Evolutionary conservation across 176 grass and related monocot genomes (phyloP).

Genomic region (Puya raimondii): DNA sequence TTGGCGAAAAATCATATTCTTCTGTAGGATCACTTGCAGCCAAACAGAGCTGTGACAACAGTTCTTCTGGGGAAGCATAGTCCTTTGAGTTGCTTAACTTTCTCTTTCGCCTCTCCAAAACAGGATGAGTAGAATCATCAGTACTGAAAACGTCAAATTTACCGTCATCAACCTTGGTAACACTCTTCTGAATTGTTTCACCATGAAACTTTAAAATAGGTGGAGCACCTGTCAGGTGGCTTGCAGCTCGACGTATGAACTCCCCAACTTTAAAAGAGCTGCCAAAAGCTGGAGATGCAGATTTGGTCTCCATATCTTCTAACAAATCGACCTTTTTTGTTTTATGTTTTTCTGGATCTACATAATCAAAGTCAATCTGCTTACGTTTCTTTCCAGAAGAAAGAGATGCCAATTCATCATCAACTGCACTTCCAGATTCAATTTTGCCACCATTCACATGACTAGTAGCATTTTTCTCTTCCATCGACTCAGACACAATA

Average conservation of each 20-base stretch:
- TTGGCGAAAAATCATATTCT: constrained; percentile 31
- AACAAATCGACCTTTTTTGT: constrained; percentile 39
- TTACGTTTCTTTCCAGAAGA: constrained; percentile 12
- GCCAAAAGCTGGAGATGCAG: constrained; percentile 37
- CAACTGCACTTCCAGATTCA: constrained; percentile 5
- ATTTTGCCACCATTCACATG: constrained; percentile 28
- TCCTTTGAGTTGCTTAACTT: constrained; percentile 49
- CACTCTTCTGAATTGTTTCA: constrained; percentile 39
- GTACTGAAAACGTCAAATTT: constrained; percentile 83
- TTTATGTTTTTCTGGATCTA: constrained; percentile 34
- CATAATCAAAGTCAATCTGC: constrained; percentile 31
- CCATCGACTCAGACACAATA: constrained; percentile 29
- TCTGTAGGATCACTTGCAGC: constrained; percentile 50
- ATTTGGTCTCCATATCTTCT: constrained; percentile 39
- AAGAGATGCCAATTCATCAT: constrained; percentile 10
- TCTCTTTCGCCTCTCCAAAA: constrained; percentile 43
- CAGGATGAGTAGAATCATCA: constrained; percentile 37
- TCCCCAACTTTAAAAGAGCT: constrained; percentile 93
- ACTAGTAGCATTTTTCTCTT: constrained; percentile 25
- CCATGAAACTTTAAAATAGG: constrained; percentile 38
- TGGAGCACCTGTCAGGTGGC: constrained; percentile 68
- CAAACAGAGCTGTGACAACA: constrained; percentile 55
- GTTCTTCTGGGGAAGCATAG: constrained; percentile 49
- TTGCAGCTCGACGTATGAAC: constrained; percentile 88
- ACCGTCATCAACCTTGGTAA: constrained; percentile 52